These are phyloP conservation scores for Protostelium mycophagum DNA, from an alignment of 78 protist species.

Conservation along the genomic window DNA sequence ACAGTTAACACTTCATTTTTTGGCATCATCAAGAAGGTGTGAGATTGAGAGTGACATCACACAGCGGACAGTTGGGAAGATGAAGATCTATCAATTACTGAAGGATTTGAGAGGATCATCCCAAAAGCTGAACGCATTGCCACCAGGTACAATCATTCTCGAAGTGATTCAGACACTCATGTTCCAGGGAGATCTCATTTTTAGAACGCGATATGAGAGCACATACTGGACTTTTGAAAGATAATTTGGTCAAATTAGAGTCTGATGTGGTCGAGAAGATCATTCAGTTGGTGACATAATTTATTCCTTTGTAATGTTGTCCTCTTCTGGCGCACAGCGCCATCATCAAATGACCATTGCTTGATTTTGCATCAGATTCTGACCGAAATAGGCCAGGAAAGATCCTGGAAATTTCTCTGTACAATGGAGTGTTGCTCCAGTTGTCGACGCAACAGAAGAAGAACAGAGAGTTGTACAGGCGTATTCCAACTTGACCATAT, in stretches of 20 bases:
- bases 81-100: background rate
- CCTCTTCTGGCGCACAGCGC: too few relatives aligned
- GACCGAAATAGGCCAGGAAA: too few relatives aligned
- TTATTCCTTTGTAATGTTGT: background rate
- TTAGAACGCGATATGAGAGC: background rate
- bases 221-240: background rate
- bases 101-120: background rate
- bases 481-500: background rate
- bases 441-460: background rate
- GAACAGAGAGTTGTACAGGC: background rate
- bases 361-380: too few relatives aligned
- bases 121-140: background rate
- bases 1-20: background rate
- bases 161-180: background rate
- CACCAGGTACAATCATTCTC: background rate
- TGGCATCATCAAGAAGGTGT: background rate
- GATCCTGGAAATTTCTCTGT: too few relatives aligned
- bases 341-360: too few relatives aligned
- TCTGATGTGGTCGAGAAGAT: background rate
- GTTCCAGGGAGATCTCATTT: background rate
- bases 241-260: background rate
- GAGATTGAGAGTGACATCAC: background rate
- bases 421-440: too few relatives aligned
- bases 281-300: background rate
- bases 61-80: background rate